These are phyloP conservation scores for Penicillium sp. DNA, from an alignment of 2,329 filamentous ascomycete species.

Conservation along the genomic window DNA sequence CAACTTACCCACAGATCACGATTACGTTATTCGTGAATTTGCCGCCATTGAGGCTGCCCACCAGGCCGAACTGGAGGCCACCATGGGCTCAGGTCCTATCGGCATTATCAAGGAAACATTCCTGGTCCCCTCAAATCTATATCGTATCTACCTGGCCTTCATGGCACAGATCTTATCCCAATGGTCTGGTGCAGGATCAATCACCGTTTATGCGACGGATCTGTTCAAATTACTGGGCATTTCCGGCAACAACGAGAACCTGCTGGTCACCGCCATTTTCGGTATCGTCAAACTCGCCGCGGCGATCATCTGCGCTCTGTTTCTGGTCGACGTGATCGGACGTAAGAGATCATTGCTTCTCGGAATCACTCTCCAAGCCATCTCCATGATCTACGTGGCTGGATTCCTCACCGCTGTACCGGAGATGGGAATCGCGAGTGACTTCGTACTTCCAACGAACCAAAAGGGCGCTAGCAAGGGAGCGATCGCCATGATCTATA, in stretches of 20 bases:
- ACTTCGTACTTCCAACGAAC: constrained; percentile 48
- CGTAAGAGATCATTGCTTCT: constrained; percentile 66
- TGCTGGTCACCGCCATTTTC: constrained; percentile 74
- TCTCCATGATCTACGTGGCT: constrained; percentile 65
- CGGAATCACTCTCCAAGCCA: constrained; percentile 61
- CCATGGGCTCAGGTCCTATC: constrained; percentile 62
- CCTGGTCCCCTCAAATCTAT: constrained; percentile 67
- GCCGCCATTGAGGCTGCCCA: constrained; percentile 65
- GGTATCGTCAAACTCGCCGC: constrained; percentile 72
- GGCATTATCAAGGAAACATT: constrained; percentile 71
- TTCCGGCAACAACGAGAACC: constrained; percentile 65
- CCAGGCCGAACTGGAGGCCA: constrained; percentile 71
- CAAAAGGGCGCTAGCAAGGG: constrained; percentile 59
- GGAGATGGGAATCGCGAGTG: constrained; percentile 50
- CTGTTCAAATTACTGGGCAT: constrained; percentile 73
- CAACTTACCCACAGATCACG: constrained; percentile 59
- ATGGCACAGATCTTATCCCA: constrained; percentile 72
- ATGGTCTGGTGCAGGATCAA: constrained; percentile 72
- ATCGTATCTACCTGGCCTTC: constrained; percentile 67
- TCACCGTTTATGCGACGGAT: constrained; percentile 75
- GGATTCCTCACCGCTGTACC: constrained; percentile 65
- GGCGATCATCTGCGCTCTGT: constrained; percentile 69
- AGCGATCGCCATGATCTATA: constrained; percentile 72
- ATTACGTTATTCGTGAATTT: constrained; percentile 64
- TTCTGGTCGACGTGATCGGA: constrained; percentile 77